Evolutionary conservation across 495 filamentous ascomycete genomes (phyloP).

Genomic region (Penicillium goetzii): DNA sequence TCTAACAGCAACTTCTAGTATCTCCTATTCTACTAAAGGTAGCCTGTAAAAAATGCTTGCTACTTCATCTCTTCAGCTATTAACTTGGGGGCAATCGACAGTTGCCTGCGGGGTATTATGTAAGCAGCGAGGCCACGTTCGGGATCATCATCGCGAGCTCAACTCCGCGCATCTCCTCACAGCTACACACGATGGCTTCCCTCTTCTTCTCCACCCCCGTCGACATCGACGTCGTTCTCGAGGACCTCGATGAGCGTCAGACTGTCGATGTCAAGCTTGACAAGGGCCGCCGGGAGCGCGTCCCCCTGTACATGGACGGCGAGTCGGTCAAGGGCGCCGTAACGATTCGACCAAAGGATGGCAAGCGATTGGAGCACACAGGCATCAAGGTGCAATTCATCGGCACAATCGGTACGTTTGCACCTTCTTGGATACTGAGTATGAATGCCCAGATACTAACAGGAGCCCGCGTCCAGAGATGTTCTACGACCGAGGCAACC

Average conservation of each 20-base stretch:
- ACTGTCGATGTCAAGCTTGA: constrained; percentile 96
- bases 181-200: constrained; percentile 67
- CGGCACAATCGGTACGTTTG: constrained; percentile 82
- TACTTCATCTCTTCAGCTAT: neutral
- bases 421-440: neutral
- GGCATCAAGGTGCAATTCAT: constrained; percentile 99
- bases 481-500: constrained; percentile 99
- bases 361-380: constrained; percentile 95
- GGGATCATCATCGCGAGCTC: constrained; percentile 22
- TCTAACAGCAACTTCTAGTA: neutral
- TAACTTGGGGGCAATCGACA: neutral
- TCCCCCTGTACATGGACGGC: constrained; percentile 95
- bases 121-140: constrained; percentile 29
- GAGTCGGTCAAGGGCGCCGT: constrained; percentile 97
- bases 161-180: constrained; percentile 13
- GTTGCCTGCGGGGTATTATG: constrained; percentile 24
- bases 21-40: no score
- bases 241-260: constrained; percentile 88
- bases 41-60: neutral
- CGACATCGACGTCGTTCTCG: constrained; percentile 98
- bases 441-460: neutral
- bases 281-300: constrained; percentile 95
- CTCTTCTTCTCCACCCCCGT: constrained; percentile 98
- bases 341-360: constrained; percentile 96
- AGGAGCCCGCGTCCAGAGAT: constrained; percentile 64